These are phyloP conservation scores for Marasmius tenuissimus DNA, from an alignment of 1,284 basidiomycete genomes.

Conservation along the genomic window DNA sequence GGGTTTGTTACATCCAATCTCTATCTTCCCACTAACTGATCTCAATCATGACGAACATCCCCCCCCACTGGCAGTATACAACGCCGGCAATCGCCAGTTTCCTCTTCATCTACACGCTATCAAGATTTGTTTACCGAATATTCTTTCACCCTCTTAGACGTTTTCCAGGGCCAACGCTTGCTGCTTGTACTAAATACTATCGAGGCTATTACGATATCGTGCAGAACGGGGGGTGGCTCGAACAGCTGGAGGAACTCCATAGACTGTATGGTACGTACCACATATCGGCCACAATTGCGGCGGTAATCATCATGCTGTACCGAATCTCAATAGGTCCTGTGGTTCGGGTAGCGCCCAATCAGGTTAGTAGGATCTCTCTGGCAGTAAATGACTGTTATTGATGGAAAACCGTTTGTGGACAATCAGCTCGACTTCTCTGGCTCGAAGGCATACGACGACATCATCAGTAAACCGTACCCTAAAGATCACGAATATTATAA, in stretches of 20 bases:
- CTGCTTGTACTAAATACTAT: slow-evolving; percentile 21
- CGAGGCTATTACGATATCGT: slow-evolving; percentile 22
- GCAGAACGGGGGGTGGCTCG: slow-evolving; percentile 19
- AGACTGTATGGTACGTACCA: slow-evolving; percentile 18
- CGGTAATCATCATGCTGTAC: no score
- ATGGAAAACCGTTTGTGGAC: no score
- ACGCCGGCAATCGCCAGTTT: no score
- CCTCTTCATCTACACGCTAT: neutral
- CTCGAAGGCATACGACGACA: neutral
- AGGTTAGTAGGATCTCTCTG: no score
- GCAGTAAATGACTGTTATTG: no score
- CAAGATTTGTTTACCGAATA: slow-evolving; percentile 12
- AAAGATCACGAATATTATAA: neutral
- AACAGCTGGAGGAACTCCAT: slow-evolving; percentile 21
- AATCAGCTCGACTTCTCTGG: neutral
- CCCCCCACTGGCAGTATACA: no score
- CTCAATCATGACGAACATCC: no score
- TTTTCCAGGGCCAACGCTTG: slow-evolving; percentile 24
- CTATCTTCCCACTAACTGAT: no score
- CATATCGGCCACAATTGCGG: no score
- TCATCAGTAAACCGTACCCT: neutral
- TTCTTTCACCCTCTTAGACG: slow-evolving; percentile 21
- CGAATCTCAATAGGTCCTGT: no score
- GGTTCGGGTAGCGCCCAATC: no score
- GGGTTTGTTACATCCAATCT: no score